Conservation (phyloP, 805 yeast species). For the Metschnikowia reukaufii region DNA sequence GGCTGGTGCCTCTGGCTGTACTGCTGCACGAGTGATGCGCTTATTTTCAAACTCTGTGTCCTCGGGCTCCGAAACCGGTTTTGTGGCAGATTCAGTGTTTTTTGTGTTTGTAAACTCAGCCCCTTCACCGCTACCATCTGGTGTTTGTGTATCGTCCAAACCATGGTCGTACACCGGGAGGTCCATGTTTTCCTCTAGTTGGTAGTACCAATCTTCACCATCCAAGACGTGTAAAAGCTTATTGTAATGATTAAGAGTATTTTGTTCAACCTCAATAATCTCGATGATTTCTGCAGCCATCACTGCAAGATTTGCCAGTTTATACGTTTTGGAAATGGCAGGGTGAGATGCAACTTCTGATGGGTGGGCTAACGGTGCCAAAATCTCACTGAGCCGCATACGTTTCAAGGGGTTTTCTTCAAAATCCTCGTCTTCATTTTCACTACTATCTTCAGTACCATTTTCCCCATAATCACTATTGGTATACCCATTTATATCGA, state of each 20-base stretch:
- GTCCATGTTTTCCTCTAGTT: conserved; percentile 62
- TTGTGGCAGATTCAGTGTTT: background rate
- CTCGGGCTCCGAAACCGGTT: conserved; percentile 12
- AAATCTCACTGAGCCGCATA: conserved; percentile 43
- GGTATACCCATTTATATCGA: too few relatives aligned
- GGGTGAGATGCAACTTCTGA: conserved; percentile 74
- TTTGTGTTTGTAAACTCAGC: background rate
- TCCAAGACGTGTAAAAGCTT: conserved; percentile 74
- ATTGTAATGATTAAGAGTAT: conserved; percentile 67
- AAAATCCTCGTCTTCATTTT: conserved; percentile 22
- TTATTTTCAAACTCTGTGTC: conserved; percentile 14
- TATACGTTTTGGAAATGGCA: conserved; percentile 65
- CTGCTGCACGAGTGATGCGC: conserved; percentile 15
- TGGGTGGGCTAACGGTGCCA: conserved; percentile 80
- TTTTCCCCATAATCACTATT: background rate
- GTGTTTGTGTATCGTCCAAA: conserved; percentile 27
- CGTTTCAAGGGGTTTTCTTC: conserved; percentile 29
- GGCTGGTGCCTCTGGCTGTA: conserved; percentile 52
- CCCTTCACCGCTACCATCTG: conserved; percentile 9
- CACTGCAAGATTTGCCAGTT: conserved; percentile 46
- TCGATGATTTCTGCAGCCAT: conserved; percentile 75
- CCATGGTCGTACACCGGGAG: conserved; percentile 72
- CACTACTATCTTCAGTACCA: background rate
- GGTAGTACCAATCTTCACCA: conserved; percentile 79
- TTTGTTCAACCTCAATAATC: conserved; percentile 78